Percentiles rank a stretch among this genome's conserved stretches.
phyloP scores from a whole-genome alignment of 106 monocot species.

The Gastrodia elata region DNA sequence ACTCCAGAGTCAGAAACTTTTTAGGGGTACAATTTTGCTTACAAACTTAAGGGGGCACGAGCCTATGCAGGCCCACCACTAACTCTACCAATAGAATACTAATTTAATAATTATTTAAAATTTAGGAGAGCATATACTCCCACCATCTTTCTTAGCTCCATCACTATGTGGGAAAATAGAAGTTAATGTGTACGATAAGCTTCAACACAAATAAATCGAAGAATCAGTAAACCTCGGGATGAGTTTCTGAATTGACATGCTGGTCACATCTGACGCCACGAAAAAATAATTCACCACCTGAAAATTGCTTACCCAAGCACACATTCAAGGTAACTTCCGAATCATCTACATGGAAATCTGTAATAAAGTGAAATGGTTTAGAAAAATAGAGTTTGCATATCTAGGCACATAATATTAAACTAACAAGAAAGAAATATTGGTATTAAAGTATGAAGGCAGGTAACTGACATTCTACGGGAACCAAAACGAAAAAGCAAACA shows the following conservation, averaged over 20 bases:
- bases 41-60: too few relatives aligned
- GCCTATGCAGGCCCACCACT: too few relatives aligned
- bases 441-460: not conserved
- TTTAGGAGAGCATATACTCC: too few relatives aligned
- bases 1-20: too few relatives aligned
- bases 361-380: slow-evolving; percentile 9
- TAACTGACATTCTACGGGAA: not conserved
- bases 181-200: not conserved
- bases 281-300: slow-evolving; percentile 90
- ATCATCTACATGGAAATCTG: slow-evolving; percentile 98
- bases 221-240: slow-evolving; percentile 56
- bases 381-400: not conserved
- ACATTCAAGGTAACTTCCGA: slow-evolving; percentile 98
- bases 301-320: slow-evolving; percentile 89
- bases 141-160: too few relatives aligned
- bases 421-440: slow-evolving; percentile 2
- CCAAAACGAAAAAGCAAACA: not conserved
- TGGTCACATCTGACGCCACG: slow-evolving; percentile 87
- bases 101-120: too few relatives aligned
- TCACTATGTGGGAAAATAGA: not conserved
- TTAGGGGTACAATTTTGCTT: too few relatives aligned
- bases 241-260: slow-evolving; percentile 84
- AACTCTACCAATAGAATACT: too few relatives aligned
- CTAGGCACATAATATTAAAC: not conserved
- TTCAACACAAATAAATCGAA: not conserved